Evolutionary conservation across 2,329 filamentous ascomycete genomes (phyloP), one percentile per base, ranked within the genome.

Genomic region (Amesomyces nigricolor): DNA sequence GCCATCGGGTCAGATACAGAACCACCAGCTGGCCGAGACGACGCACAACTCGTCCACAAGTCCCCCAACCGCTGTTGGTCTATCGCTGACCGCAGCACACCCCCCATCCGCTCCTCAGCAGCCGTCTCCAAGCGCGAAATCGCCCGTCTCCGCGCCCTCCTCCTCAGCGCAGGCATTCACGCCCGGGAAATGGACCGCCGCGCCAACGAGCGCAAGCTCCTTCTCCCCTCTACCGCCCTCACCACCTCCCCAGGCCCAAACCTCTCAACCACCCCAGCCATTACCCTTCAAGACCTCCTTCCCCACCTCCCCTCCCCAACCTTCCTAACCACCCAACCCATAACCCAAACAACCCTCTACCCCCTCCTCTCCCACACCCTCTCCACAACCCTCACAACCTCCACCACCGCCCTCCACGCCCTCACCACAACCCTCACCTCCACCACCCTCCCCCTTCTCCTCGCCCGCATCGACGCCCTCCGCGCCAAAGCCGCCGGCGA

Each of bases 151-250:
- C 81, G 84, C 55, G 82, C 89, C 0, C 76, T 95, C 8, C 81
- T 96, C 40, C 76, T 95, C 19, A 88, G 86, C 60, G 89, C 90
- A 0, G 91, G 91, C n/a, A 85, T 96, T 66, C 95, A 95, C 72
- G 91, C 92, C 0, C 85, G 85, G 65, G 89, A 94, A 66, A 88
- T 96, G 53, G 78, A 78, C 29, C 80, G 84, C 4, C 81, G 86
- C 46, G 84, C 87, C 4, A 72, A 85, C 44, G 75, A 77, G 37
- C 67, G 69, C 9, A 71, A 70, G 47, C 67, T 71, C 16, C 68
- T 75, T 29, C 60, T 67, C 0, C 68, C 68, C 13, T 59, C 37
- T 17, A 22, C 63, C 68, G 14, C 26, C 44, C 29, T 19, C 47
- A 47, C n/a, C 35, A 17, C 46, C 26, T 22, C 17, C 16, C 22